Evolutionary conservation across 73 alveolate genomes (phyloP).

Genomic region (Blepharisma stoltei): DNA sequence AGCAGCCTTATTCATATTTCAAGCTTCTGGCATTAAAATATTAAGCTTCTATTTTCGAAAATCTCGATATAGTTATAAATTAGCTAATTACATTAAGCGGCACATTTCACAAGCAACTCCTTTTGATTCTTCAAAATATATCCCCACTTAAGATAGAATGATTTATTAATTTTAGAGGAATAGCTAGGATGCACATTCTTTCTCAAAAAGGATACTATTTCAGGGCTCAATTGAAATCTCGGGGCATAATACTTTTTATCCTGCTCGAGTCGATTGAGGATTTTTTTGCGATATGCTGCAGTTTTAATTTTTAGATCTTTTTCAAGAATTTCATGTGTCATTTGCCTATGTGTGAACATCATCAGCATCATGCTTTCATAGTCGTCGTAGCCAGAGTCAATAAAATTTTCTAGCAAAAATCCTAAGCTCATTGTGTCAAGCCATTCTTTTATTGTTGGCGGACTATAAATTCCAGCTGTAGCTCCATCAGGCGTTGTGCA

Average conservation of each 20-base stretch:
- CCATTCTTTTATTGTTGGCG: slow-evolving; percentile 20
- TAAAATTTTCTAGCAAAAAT: not conserved
- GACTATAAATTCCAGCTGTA: not conserved
- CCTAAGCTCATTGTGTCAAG: slow-evolving; percentile 10
- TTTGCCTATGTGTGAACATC: not conserved
- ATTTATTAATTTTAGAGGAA: too few species aligned
- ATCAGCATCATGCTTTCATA: not conserved
- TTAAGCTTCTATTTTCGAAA: too few species aligned
- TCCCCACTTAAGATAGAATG: too few species aligned
- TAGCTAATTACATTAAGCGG: not conserved
- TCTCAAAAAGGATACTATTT: too few species aligned
- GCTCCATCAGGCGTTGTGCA: not conserved
- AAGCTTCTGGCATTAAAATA: too few species aligned
- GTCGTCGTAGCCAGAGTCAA: slow-evolving; percentile 29
- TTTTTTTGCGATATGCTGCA: not conserved
- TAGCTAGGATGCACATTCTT: too few species aligned
- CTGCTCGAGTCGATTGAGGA: not conserved
- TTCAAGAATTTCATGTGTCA: slow-evolving; percentile 1
- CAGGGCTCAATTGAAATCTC: not conserved
- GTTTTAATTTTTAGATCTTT: slow-evolving; percentile 9
- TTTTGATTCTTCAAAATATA: slow-evolving; percentile 2
- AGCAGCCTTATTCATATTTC: too few species aligned
- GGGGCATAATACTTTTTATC: not conserved
- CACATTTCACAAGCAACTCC: slow-evolving; percentile 7
- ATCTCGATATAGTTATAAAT: too few species aligned